A percentile compares a stretch with the other conserved stretches of the same genome.
phyloP scores from a whole-genome alignment of 139 green algal genomes.

The Prasinococcaceae sp. region DNA sequence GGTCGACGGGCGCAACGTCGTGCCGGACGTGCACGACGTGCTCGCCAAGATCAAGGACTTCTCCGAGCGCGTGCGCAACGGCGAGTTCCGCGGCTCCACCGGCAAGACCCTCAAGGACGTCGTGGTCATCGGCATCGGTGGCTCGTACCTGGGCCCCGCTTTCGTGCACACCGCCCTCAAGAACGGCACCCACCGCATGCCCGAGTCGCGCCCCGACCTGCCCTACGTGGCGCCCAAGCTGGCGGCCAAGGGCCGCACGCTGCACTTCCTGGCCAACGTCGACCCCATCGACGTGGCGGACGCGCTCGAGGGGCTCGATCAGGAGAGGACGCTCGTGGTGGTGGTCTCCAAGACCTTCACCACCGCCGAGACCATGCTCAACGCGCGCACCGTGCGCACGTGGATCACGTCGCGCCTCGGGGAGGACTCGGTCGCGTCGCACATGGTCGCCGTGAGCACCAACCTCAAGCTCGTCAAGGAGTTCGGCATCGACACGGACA shows the following conservation, averaged over 20 bases:
- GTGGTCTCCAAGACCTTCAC: slow-evolving; percentile 99
- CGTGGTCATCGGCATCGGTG: slow-evolving; percentile 93
- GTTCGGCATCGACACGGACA: slow-evolving; percentile 95
- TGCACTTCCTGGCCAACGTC: slow-evolving; percentile 97
- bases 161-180: slow-evolving; percentile 98
- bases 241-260: slow-evolving; percentile 42
- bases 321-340: slow-evolving; percentile 82
- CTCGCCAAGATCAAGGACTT: slow-evolving; percentile 98
- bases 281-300: slow-evolving; percentile 94
- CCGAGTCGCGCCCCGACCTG: no score
- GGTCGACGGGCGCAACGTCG: slow-evolving; percentile 76
- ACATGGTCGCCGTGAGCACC: slow-evolving; percentile 98
- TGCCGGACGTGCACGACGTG: slow-evolving; percentile 88
- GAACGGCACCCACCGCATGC: no score
- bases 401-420: slow-evolving; percentile 31
- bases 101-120: slow-evolving; percentile 91
- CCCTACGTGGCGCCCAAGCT: no score
- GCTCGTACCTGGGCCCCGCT: slow-evolving; percentile 84
- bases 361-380: slow-evolving; percentile 98
- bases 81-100: slow-evolving; percentile 72
- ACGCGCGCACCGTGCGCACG: slow-evolving; percentile 77
- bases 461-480: slow-evolving; percentile 95
- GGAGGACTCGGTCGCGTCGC: slow-evolving; percentile 66
- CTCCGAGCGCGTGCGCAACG: slow-evolving; percentile 68
- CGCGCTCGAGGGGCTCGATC: slow-evolving; percentile 53